Conservation (phyloP, 2,329 filamentous ascomycete species). For the Paraconiothyrium brasiliense region DNA sequence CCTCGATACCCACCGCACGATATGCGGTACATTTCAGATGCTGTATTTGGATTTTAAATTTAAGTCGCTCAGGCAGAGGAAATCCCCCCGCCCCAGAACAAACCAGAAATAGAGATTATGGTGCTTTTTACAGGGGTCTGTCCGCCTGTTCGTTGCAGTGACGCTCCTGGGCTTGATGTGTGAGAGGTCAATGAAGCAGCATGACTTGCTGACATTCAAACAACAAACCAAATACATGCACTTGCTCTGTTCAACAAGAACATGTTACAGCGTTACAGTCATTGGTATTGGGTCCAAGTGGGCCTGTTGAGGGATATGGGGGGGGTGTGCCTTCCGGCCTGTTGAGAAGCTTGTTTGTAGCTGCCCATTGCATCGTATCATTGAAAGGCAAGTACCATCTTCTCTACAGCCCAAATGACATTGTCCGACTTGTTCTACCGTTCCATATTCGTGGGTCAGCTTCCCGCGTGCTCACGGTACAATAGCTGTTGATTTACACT, state of each 20-base stretch:
- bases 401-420: not conserved
- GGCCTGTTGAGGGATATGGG: slow-evolving; percentile 3
- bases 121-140: not conserved
- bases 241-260: not conserved
- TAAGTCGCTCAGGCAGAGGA: not conserved
- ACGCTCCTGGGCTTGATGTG: not conserved
- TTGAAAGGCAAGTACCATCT: not conserved
- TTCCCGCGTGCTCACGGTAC: not conserved
- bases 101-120: not conserved
- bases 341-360: not conserved
- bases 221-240: not conserved
- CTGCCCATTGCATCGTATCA: not conserved
- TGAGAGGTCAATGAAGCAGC: not conserved
- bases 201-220: not conserved
- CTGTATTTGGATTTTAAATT: not conserved
- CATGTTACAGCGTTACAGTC: not conserved
- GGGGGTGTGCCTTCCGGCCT: not conserved
- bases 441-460: not conserved
- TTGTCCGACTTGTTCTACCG: not conserved
- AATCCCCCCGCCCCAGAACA: not conserved
- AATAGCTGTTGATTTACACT: not conserved
- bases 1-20: slow-evolving; percentile 14
- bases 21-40: slow-evolving; percentile 10
- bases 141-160: not conserved
- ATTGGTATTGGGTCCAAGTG: not conserved